These are phyloP conservation scores for Kwoniella shandongensis DNA, from an alignment of 768 basidiomycete genomes.

Conservation along the genomic window DNA sequence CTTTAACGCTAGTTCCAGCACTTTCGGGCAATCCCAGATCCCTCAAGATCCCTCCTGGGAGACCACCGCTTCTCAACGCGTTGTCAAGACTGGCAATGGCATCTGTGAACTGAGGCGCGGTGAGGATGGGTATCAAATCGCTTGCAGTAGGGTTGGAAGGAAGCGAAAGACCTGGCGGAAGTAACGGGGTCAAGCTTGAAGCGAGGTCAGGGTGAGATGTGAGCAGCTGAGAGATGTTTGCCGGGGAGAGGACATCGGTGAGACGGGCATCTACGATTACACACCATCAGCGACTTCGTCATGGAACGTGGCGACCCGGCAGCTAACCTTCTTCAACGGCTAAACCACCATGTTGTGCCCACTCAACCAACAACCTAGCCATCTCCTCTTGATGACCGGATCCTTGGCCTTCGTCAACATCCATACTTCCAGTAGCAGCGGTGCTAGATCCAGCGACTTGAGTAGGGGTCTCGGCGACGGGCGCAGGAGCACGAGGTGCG, in stretches of 20 bases:
- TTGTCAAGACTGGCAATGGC: constrained; percentile 79
- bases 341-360: constrained; percentile 33
- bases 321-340: constrained; percentile 19
- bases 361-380: constrained; percentile 40
- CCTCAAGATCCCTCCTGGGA: constrained; percentile 71
- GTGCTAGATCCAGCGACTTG: constrained; percentile 6
- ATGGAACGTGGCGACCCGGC: not conserved
- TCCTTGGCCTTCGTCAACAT: constrained; percentile 3
- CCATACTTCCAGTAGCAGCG: constrained; percentile 10
- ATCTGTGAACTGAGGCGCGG: constrained; percentile 78
- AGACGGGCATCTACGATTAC: constrained; percentile 37
- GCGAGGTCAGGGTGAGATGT: constrained; percentile 63
- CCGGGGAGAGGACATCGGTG: constrained; percentile 45
- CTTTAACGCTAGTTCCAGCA: constrained; percentile 72
- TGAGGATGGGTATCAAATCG: constrained; percentile 70
- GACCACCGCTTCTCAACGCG: constrained; percentile 72
- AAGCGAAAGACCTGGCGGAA: constrained; percentile 73
- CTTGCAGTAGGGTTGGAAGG: constrained; percentile 64
- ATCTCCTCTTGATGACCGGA: constrained; percentile 29
- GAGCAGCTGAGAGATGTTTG: constrained; percentile 60
- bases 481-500: constrained; percentile 18
- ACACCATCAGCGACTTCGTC: not conserved
- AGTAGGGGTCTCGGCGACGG: constrained; percentile 5
- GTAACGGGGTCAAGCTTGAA: constrained; percentile 70
- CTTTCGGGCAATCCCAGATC: constrained; percentile 79